Conservation (phyloP, 148 eudicot species). For the Diospyros lotus region DNA sequence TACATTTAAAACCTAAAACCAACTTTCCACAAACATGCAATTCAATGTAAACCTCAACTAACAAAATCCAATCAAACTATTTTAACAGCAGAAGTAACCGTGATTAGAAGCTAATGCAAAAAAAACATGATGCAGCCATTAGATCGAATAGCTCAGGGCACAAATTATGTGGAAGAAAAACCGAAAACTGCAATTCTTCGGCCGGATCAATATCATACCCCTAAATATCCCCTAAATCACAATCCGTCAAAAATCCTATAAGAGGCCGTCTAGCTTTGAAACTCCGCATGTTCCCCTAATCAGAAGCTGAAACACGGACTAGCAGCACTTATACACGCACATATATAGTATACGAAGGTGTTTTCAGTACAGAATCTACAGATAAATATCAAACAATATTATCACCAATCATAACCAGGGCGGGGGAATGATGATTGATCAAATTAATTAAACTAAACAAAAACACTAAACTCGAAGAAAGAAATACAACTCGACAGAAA, state of each 20-base stretch:
- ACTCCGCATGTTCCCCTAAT: no score
- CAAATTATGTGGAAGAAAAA: not conserved
- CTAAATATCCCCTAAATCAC: not conserved
- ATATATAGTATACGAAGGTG: not conserved
- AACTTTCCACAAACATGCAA: not conserved
- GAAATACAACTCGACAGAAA: not conserved
- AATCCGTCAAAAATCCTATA: not conserved
- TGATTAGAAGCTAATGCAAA: not conserved
- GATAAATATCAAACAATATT: no score
- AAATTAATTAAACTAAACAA: not conserved
- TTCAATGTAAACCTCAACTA: not conserved
- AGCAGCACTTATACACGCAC: no score
- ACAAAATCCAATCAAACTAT: not conserved
- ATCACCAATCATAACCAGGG: not conserved
- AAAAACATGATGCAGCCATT: not conserved
- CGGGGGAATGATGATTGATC: not conserved
- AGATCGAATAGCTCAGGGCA: not conserved
- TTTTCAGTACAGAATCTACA: no score
- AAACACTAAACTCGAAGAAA: not conserved
- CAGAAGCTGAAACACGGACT: no score
- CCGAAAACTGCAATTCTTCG: no score
- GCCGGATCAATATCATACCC: no score
- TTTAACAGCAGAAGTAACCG: not conserved
- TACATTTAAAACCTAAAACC: not conserved
- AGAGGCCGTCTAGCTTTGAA: no score